These are phyloP conservation scores for Cladophialophora chaetospira DNA, from an alignment of 2,329 filamentous ascomycete species.

Conservation along the genomic window DNA sequence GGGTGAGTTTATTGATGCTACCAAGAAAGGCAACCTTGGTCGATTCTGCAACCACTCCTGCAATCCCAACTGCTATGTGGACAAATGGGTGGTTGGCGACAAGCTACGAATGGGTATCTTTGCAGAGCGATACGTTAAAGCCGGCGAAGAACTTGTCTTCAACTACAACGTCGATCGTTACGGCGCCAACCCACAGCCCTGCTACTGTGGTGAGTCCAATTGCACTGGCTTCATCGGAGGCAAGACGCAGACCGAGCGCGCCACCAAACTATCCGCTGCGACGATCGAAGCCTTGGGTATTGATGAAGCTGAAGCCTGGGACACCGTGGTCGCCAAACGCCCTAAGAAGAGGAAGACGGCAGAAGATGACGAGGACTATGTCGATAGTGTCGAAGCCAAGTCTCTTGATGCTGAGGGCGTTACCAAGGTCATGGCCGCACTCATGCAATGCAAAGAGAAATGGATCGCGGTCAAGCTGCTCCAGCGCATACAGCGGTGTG, in stretches of 20 bases:
- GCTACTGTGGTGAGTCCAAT: slow-evolving; percentile 92
- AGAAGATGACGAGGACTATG: slow-evolving; percentile 90
- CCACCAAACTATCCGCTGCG: slow-evolving; percentile 83
- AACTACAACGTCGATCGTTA: slow-evolving; percentile 99
- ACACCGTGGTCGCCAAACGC: slow-evolving; percentile 79
- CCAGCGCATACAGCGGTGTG: slow-evolving; percentile 79
- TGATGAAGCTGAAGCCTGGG: slow-evolving; percentile 85
- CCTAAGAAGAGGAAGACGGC: slow-evolving; percentile 93
- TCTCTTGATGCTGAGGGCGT: slow-evolving; percentile 79
- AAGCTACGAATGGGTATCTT: slow-evolving; percentile 99
- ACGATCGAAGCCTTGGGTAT: slow-evolving; percentile 96
- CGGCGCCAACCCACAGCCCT: slow-evolving; percentile 92
- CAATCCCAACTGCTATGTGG: slow-evolving; percentile 97
- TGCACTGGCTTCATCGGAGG: slow-evolving; percentile 96
- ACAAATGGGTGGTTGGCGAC: slow-evolving; percentile 98
- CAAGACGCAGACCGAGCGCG: slow-evolving; percentile 94
- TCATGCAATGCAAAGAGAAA: slow-evolving; percentile 98
- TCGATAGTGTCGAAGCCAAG: slow-evolving; percentile 81
- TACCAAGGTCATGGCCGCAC: slow-evolving; percentile 90
- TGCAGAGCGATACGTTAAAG: slow-evolving; percentile 77
- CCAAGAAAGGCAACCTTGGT: slow-evolving; percentile 91
- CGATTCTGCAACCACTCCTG: slow-evolving; percentile 99
- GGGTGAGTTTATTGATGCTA: slow-evolving; percentile 95
- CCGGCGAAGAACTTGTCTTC: slow-evolving; percentile 94
- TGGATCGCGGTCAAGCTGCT: slow-evolving; percentile 98